These are phyloP conservation scores for Fusarium burgessii DNA, from an alignment of 2,329 filamentous ascomycete genomes.

Conservation along the genomic window DNA sequence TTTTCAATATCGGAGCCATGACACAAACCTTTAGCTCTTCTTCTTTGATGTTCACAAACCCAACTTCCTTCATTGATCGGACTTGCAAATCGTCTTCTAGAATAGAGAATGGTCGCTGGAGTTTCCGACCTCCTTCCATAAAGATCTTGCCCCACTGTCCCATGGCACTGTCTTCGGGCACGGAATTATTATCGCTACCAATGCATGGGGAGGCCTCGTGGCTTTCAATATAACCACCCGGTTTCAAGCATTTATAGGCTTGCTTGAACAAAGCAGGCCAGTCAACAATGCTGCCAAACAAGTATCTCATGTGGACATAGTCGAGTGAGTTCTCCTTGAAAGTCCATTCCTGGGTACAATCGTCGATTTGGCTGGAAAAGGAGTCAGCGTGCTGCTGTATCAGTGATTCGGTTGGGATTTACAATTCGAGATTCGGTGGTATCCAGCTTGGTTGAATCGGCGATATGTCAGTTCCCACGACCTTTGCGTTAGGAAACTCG, in stretches of 20 bases:
- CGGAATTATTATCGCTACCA: constrained; percentile 1
- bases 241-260: constrained; percentile 3
- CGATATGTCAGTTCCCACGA: constrained; percentile 16
- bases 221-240: constrained; percentile 11
- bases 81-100: background rate
- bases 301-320: constrained; percentile 19
- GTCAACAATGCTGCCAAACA: constrained; percentile 8
- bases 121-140: constrained; percentile 3
- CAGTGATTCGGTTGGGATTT: too few relatives aligned
- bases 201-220: background rate
- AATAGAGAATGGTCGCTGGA: constrained; percentile 4
- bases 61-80: background rate
- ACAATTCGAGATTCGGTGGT: constrained; percentile 23
- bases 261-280: constrained; percentile 4
- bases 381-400: accelerated
- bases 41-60: background rate
- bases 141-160: constrained; percentile 23
- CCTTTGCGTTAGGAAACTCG: background rate
- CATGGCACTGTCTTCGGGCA: constrained; percentile 4
- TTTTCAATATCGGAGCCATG: accelerated
- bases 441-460: constrained; percentile 24
- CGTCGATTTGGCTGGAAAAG: constrained; percentile 7
- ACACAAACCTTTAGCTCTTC: background rate
- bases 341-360: constrained; percentile 16
- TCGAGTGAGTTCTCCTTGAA: constrained; percentile 4